Percentiles rank a stretch among this genome's conserved stretches.
phyloP scores from a whole-genome alignment of 345 rosid genomes.

The Turritis glabra region DNA sequence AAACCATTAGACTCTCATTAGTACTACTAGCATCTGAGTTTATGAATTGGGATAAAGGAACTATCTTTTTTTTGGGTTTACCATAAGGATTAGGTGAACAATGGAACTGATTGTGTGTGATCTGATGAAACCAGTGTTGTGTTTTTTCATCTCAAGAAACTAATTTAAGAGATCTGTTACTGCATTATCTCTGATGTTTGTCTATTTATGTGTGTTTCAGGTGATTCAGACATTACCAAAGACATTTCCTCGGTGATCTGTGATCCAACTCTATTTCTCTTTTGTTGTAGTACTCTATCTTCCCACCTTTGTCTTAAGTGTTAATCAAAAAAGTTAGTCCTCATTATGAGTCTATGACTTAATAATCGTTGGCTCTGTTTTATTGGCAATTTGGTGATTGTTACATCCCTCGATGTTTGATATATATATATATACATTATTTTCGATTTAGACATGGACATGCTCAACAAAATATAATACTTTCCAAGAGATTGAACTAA shows the following conservation, averaged over 20 bases:
- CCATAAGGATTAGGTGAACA: background rate
- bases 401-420: background rate
- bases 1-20: background rate
- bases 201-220: conserved; percentile 24
- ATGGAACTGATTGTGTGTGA: background rate
- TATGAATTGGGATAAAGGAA: background rate
- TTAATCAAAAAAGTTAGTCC: background rate
- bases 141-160: background rate
- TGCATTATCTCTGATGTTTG: background rate
- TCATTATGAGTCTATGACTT: background rate
- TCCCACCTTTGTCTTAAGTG: background rate
- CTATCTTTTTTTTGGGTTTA: background rate
- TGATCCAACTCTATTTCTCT: conserved; percentile 21
- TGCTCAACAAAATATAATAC: no score
- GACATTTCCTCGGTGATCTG: background rate
- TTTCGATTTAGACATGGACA: no score
- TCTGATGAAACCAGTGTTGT: conserved; percentile 4
- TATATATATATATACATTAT: background rate
- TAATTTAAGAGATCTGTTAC: background rate
- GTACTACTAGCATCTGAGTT: background rate
- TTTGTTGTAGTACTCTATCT: conserved; percentile 3
- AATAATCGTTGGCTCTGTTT: background rate
- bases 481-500: no score
- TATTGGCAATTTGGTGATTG: background rate
- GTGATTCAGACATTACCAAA: conserved; percentile 12